Conservation (phyloP, 305 asterid species). For the Striga hermonthica region DNA sequence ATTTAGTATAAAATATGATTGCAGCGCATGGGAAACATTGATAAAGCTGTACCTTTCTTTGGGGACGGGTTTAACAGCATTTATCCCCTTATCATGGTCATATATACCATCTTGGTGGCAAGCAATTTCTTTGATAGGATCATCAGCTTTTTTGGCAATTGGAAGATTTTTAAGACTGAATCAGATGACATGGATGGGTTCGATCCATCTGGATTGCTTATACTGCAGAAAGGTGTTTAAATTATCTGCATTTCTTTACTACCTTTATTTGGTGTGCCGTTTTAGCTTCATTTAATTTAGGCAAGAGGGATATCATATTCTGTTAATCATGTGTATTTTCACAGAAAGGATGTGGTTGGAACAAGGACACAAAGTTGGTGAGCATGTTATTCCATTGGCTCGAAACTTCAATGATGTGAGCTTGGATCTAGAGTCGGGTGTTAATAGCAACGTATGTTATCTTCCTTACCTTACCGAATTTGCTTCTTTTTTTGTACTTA, state of each 20-base stretch:
- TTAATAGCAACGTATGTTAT: conserved; percentile 49
- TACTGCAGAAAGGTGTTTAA: conserved; percentile 77
- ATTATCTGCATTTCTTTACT: neutral
- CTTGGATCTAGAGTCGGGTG: conserved; percentile 73
- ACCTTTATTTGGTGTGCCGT: no score
- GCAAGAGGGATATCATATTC: conserved; percentile 7
- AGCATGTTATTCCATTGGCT: conserved; percentile 94
- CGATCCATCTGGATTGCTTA: conserved; percentile 91
- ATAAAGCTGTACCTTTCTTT: conserved; percentile 84
- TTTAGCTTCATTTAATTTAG: conserved; percentile 22
- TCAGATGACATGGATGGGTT: conserved; percentile 89
- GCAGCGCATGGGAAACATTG: conserved; percentile 96
- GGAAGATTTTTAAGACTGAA: conserved; percentile 80
- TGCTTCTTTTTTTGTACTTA: neutral
- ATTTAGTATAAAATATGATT: conserved; percentile 26
- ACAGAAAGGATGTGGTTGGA: conserved; percentile 89
- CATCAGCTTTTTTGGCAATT: conserved; percentile 84
- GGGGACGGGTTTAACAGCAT: conserved; percentile 88
- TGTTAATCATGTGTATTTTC: conserved; percentile 28
- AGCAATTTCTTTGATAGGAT: conserved; percentile 88
- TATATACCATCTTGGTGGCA: conserved; percentile 84
- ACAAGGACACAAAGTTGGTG: conserved; percentile 89
- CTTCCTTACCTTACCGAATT: conserved; percentile 28
- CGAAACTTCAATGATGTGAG: conserved; percentile 74
- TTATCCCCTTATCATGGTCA: conserved; percentile 96